These are phyloP conservation scores for Ploettnerulaceae sp. DNA, from an alignment of 2,329 filamentous ascomycete species.

Conservation along the genomic window DNA sequence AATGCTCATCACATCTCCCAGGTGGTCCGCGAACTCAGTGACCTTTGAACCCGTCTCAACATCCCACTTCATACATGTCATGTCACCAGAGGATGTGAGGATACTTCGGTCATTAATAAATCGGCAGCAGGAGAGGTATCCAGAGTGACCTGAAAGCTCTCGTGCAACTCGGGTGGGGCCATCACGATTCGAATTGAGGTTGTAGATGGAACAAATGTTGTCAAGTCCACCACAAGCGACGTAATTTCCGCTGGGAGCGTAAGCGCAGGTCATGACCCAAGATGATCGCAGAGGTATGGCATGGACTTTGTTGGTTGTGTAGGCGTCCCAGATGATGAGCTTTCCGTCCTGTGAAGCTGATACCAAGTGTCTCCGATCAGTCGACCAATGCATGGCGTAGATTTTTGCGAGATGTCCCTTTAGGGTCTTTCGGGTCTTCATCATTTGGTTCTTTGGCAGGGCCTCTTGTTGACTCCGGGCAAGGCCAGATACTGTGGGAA, in stretches of 20 bases:
- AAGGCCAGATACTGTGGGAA: conserved; percentile 72
- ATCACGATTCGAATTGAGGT: conserved; percentile 88
- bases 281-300: conserved; percentile 95
- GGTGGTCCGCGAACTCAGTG: conserved; percentile 95
- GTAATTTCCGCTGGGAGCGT: conserved; percentile 96
- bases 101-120: conserved; percentile 99
- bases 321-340: conserved; percentile 99
- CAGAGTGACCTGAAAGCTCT: conserved; percentile 93
- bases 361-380: conserved; percentile 92
- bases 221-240: conserved; percentile 97
- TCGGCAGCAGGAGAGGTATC: conserved; percentile 95
- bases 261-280: conserved; percentile 99
- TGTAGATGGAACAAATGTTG: conserved; percentile 99
- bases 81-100: conserved; percentile 95
- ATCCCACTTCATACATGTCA: conserved; percentile 99
- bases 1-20: conserved; percentile 99
- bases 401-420: conserved; percentile 99
- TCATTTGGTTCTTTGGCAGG: conserved; percentile 83
- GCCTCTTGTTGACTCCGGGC: conserved; percentile 88
- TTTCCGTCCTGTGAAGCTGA: conserved; percentile 98
- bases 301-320: conserved; percentile 99
- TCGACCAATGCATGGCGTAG: conserved; percentile 99
- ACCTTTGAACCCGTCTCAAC: conserved; percentile 97
- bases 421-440: conserved; percentile 95
- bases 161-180: conserved; percentile 95